Evolutionary conservation across 345 rosid genomes (phyloP), one percentile per base, ranked within the genome.

Genomic region (Cardamine resedifolia): DNA sequence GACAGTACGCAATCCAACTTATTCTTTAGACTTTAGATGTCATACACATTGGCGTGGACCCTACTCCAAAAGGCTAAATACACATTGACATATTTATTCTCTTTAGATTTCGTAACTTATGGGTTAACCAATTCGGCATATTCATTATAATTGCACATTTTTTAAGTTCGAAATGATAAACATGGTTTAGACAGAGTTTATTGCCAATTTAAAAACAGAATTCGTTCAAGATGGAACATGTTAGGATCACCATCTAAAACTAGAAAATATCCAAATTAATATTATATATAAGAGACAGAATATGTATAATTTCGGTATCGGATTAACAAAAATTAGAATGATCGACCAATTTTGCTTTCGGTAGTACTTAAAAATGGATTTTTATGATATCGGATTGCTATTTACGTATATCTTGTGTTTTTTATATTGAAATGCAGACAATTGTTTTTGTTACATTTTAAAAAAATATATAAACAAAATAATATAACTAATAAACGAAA

Each of bases 1-100:
- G 68, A 74, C 78, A 66, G 3, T 9, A 58, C 78, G 33, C 31
- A 65, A 33, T 52, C 58, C 24, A 23, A 21, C 34, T 74, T 65
- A 47, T 64, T 18, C 76, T 72, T 73, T n/a, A n/a, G n/a, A n/a
- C n/a, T n/a, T n/a, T n/a, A n/a, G n/a, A n/a, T n/a, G n/a, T n/a
- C n/a, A n/a, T n/a, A n/a, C n/a, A n/a, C n/a, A n/a, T n/a, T 47
- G 18, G 7, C 58, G 28, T 34, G 33, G 66, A 36, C 58, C 71
- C 64, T 10, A 52, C 23, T n/a, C 55, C 56, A 52, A 56, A 72
- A 52, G 76, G 45, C n/a, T n/a, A n/a, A n/a, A n/a, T n/a, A n/a
- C n/a, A n/a, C n/a, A n/a, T n/a, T n/a, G n/a, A n/a, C n/a, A n/a
- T n/a, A n/a, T 43, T 44, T 73, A 34, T 73, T 65, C 65, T 56